phyloP scores from a whole-genome alignment of 2,329 filamentous ascomycete genomes.

The Rutstroemia sp. region DNA sequence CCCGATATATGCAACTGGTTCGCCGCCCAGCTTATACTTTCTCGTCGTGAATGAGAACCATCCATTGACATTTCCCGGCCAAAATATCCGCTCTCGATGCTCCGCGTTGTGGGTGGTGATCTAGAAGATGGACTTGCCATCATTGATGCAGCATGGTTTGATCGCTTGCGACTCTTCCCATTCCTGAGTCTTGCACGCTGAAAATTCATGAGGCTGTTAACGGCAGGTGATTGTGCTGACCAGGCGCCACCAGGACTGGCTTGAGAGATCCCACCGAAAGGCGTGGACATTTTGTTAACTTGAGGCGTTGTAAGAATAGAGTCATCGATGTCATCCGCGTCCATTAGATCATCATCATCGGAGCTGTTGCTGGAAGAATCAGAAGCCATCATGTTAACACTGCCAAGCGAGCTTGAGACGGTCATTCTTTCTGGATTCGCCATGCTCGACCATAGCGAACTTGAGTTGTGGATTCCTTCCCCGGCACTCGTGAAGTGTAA shows the following conservation, averaged over 20 bases:
- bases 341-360: conserved; percentile 62
- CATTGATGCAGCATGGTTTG: conserved; percentile 43
- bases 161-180: conserved; percentile 57
- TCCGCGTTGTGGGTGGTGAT: conserved; percentile 59
- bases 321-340: conserved; percentile 68
- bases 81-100: conserved; percentile 41
- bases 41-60: conserved; percentile 55
- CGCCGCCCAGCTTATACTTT: conserved; percentile 85
- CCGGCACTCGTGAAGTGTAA: conserved; percentile 40
- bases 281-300: conserved; percentile 50
- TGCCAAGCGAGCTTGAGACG: conserved; percentile 61
- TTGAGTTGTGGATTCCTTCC: conserved; percentile 58
- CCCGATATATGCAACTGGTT: conserved; percentile 79
- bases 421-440: conserved; percentile 61
- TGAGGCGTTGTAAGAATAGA: conserved; percentile 79
- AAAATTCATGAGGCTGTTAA: conserved; percentile 75
- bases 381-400: conserved; percentile 58
- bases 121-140: conserved; percentile 63
- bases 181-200: conserved; percentile 51
- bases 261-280: conserved; percentile 33
- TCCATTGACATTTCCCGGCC: conserved; percentile 40
- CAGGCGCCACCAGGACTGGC: conserved; percentile 53
- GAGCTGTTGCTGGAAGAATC: conserved; percentile 70
- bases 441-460: conserved; percentile 63
- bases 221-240: conserved; percentile 62